Evolutionary conservation across 2,329 filamentous ascomycete species (phyloP), one percentile per base, ranked within the genome.

Genomic region (Aspergillus spinulosporus): DNA sequence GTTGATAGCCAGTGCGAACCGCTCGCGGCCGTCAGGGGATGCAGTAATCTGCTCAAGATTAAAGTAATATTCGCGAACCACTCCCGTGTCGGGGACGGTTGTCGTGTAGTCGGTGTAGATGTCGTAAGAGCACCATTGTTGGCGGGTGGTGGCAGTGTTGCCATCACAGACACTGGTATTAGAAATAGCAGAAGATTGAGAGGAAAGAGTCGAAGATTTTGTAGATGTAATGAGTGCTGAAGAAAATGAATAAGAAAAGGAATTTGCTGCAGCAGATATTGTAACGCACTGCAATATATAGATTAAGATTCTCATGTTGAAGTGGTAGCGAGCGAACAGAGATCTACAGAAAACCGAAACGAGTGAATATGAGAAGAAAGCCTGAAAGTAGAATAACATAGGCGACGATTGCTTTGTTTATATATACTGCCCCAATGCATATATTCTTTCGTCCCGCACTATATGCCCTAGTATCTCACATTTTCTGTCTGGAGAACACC

Each of bases 1-100:
- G 67, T 88, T 88, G 66, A 89, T 76, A 34, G 89, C 77, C 52
- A 77, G 63, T 15, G 78, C 73, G 34, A 76, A 62, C 8, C 76
- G 70, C 0, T 69, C 55, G 51, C 75, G 70, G 31, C 65, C 65
- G 32, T 67, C 65, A 0, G 59, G 64, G 15, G 63, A 49, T 7
- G 55, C 53, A 21, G 57, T 63, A 5, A 55, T 44, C 8, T 62
- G 48, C 12, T 61, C 54, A 3, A 64, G 44, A 2, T 59, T 42
- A 8, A 65, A 56, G 50, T 53, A 64, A 40, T 63, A 63, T 21
- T 64, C 62, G 5, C 59, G 47, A 1, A 52, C 54, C 3, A 59
- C 56, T 5, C 56, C 56, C 0, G 61, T 63, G 9, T 62, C 48
- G 0, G 62, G 62, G 8, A 56, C 50, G 6, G 52, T 61, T 4